phyloP scores from a whole-genome alignment of 1,284 basidiomycete genomes.

The Ustilago curta region DNA sequence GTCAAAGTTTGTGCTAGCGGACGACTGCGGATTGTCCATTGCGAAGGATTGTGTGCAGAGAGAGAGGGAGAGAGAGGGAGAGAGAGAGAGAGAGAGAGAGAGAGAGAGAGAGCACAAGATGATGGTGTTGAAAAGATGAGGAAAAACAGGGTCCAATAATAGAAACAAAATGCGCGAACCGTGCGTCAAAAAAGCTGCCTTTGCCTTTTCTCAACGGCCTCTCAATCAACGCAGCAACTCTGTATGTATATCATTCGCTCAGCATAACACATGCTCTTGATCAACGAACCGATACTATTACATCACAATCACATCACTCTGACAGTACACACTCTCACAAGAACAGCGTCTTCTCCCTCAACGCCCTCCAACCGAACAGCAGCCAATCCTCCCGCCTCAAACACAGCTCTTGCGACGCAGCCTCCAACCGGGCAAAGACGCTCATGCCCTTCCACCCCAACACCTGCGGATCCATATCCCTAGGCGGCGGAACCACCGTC shows the following conservation, averaged over 20 bases:
- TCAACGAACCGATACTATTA: neutral
- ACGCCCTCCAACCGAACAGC: constrained; percentile 71
- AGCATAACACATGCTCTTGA: neutral
- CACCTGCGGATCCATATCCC: constrained; percentile 89
- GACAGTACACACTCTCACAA: constrained; percentile 8
- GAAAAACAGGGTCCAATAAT: neutral
- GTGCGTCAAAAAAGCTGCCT: constrained; percentile 2
- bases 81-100: neutral
- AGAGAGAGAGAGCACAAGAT: neutral
- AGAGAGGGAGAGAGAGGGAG: too few relatives aligned
- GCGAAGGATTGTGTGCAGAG: neutral
- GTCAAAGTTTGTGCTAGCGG: constrained; percentile 7
- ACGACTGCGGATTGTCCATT: constrained; percentile 1
- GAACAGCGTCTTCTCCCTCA: constrained; percentile 71
- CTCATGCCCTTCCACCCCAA: constrained; percentile 95
- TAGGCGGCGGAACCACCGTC: constrained; percentile 91
- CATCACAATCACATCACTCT: neutral
- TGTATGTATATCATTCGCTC: neutral
- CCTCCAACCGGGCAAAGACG: constrained; percentile 92
- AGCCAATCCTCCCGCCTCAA: constrained; percentile 87
- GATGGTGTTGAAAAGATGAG: constrained; percentile 3
- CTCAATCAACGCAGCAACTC: too few relatives aligned
- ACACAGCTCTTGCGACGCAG: constrained; percentile 84
- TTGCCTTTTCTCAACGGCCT: too few relatives aligned
- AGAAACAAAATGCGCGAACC: constrained; percentile 4